Evolutionary conservation across 257 asterid genomes (phyloP).

Genomic region (Solanum neorickii): DNA sequence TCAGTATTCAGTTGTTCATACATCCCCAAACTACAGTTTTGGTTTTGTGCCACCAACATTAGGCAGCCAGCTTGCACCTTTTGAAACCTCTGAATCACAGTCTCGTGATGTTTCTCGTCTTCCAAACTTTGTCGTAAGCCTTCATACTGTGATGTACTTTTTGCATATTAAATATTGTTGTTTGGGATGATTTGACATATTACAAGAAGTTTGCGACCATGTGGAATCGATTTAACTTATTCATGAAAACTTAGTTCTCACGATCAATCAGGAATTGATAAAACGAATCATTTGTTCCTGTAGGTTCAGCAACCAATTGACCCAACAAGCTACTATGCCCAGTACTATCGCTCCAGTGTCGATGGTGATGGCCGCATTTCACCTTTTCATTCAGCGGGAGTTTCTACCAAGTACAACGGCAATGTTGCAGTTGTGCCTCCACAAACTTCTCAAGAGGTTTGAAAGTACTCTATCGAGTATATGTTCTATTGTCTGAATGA

Average conservation of each 20-base stretch:
- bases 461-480: conserved; percentile 21
- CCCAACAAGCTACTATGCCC: conserved; percentile 76
- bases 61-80: conserved; percentile 40
- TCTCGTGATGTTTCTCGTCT: conserved; percentile 51
- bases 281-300: not conserved
- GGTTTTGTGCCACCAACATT: conserved; percentile 54
- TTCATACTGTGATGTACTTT: conserved; percentile 2
- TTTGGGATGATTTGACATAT: not conserved
- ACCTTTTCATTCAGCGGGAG: conserved; percentile 57
- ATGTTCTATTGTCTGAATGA: not conserved
- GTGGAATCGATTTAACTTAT: not conserved
- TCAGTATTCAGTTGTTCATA: conserved; percentile 35
- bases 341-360: conserved; percentile 47
- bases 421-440: conserved; percentile 47
- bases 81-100: conserved; percentile 55
- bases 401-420: conserved; percentile 55
- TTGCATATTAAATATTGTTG: not conserved
- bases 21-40: conserved; percentile 46
- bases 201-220: not conserved
- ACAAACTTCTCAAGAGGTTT: conserved; percentile 82
- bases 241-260: not conserved
- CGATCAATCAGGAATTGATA: not conserved
- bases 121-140: conserved; percentile 64
- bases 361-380: conserved; percentile 71
- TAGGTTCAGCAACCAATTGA: conserved; percentile 76